Conservation (phyloP, 441 rosid species). For the Corymbia calophylla region DNA sequence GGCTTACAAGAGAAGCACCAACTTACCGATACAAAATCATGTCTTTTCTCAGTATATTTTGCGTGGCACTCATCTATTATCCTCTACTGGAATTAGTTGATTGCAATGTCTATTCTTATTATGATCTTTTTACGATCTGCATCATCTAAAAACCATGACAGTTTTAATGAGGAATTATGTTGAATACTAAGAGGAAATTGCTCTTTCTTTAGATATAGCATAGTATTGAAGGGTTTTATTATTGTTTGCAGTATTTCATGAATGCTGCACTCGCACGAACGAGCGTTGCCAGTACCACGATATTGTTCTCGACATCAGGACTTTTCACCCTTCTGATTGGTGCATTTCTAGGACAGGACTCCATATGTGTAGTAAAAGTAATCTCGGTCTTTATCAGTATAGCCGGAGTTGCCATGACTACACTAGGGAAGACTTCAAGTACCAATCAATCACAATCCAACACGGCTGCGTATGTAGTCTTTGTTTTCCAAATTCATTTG, state of each 20-base stretch:
- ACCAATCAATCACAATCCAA: constrained; percentile 13
- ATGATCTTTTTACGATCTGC: background rate
- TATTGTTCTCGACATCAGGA: constrained; percentile 39
- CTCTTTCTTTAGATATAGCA: background rate
- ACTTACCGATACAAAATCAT: background rate
- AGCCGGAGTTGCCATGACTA: constrained; percentile 43
- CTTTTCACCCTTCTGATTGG: constrained; percentile 44
- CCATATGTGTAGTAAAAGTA: constrained; percentile 22
- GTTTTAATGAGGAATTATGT: background rate
- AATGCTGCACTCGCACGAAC: constrained; percentile 42
- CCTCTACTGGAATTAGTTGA: background rate
- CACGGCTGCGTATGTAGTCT: constrained; percentile 3
- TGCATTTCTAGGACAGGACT: constrained; percentile 32
- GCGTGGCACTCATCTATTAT: background rate
- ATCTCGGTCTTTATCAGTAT: constrained; percentile 36
- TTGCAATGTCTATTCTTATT: background rate
- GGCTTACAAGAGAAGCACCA: background rate
- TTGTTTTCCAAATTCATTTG: background rate
- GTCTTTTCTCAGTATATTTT: background rate
- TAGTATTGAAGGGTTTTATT: background rate
- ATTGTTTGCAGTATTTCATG: constrained; percentile 28
- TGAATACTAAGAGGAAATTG: background rate
- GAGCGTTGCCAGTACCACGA: constrained; percentile 34
- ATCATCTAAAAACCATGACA: background rate
- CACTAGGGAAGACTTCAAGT: constrained; percentile 31